Evolutionary conservation across 2,329 filamentous ascomycete species (phyloP).

Genomic region (Arthrobotrys entomopaga): DNA sequence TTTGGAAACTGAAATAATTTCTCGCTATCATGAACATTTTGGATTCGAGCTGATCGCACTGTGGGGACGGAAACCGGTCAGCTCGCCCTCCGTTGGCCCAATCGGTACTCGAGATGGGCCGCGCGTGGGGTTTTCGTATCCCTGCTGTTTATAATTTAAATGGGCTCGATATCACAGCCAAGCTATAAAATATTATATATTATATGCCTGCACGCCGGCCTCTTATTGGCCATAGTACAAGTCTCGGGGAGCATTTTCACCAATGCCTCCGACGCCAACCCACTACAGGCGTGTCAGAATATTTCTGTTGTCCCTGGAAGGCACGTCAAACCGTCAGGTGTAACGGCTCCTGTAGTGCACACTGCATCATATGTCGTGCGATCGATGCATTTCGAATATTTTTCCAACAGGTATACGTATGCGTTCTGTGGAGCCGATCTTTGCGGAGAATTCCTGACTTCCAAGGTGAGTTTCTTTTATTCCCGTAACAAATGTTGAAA

Average conservation of each 20-base stretch:
- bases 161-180: slow-evolving; percentile 7
- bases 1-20: slow-evolving; percentile 3
- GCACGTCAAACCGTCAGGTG: no score
- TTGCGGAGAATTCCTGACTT: no score
- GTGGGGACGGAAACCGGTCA: slow-evolving; percentile 32
- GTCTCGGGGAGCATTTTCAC: slow-evolving; percentile 1
- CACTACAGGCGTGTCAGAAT: no score
- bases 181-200: slow-evolving; percentile 18
- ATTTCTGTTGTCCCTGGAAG: no score
- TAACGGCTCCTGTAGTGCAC: no score
- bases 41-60: slow-evolving; percentile 7
- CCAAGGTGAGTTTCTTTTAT: no score
- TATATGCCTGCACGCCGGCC: no score
- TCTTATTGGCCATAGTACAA: not conserved
- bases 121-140: slow-evolving; percentile 24
- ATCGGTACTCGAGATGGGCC: slow-evolving; percentile 27
- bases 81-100: slow-evolving; percentile 21
- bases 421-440: no score
- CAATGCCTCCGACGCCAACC: slow-evolving; percentile 6
- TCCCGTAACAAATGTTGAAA: no score
- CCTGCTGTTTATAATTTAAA: slow-evolving; percentile 27
- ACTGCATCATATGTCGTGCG: no score
- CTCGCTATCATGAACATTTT: slow-evolving; percentile 4
- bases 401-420: no score
- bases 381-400: no score